Conservation (phyloP, 306 rosid species). For the Fragaria vesca region DNA sequence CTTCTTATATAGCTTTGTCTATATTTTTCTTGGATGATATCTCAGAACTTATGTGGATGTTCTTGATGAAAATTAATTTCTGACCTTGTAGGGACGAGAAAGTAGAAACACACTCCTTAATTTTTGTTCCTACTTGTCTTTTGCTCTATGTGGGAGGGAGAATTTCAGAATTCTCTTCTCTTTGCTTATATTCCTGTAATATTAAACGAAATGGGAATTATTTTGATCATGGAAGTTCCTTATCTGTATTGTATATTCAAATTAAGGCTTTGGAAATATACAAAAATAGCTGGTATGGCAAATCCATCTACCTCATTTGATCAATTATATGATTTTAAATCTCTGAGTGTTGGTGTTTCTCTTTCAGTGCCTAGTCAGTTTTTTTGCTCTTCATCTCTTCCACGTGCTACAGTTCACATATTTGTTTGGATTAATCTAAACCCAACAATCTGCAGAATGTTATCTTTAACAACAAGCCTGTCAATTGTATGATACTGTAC, state of each 20-base stretch:
- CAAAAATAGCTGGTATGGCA: neutral
- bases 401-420: slow-evolving; percentile 12
- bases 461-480: slow-evolving; percentile 10
- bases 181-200: slow-evolving; percentile 21
- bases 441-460: slow-evolving; percentile 13
- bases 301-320: slow-evolving; percentile 6
- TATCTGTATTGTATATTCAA: neutral
- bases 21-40: slow-evolving; percentile 39
- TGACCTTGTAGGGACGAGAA: slow-evolving; percentile 15
- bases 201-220: slow-evolving; percentile 9
- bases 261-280: neutral
- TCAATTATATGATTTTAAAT: neutral
- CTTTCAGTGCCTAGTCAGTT: neutral
- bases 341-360: neutral
- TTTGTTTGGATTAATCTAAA: neutral
- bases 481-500: slow-evolving; percentile 7
- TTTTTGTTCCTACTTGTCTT: slow-evolving; percentile 35
- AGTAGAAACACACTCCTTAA: slow-evolving; percentile 12
- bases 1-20: slow-evolving; percentile 15
- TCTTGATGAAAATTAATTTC: slow-evolving; percentile 19
- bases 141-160: slow-evolving; percentile 30
- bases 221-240: neutral
- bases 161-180: slow-evolving; percentile 20
- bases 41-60: slow-evolving; percentile 22
- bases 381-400: neutral